Conservation (phyloP, 495 filamentous ascomycete genomes). For the Xylaria longipes region DNA sequence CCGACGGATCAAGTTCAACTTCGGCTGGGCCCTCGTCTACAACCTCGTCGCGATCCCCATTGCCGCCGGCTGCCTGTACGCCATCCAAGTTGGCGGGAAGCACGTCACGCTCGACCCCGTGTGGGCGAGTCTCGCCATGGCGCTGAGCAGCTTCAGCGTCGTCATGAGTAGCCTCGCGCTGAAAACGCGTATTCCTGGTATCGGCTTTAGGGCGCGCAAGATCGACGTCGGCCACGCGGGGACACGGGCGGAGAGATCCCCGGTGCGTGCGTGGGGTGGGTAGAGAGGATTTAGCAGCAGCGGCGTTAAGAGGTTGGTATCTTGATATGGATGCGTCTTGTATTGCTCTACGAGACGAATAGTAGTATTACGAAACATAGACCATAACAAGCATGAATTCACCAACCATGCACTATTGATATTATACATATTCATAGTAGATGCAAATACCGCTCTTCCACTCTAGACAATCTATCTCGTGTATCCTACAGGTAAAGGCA, state of each 20-base stretch:
- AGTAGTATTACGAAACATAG: background rate
- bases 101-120: conserved; percentile 74
- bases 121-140: conserved; percentile 89
- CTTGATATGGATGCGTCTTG: background rate
- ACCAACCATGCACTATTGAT: too few relatives aligned
- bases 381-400: background rate
- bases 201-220: conserved; percentile 55
- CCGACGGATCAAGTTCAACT: conserved; percentile 82
- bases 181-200: conserved; percentile 52
- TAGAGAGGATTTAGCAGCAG: background rate
- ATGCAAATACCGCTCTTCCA: background rate
- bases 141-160: conserved; percentile 81
- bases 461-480: background rate
- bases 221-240: conserved; percentile 18
- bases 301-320: background rate
- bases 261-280: background rate
- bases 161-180: conserved; percentile 74
- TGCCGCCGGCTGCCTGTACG: conserved; percentile 82
- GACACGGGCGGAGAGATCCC: background rate
- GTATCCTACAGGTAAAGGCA: background rate
- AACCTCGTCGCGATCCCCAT: conserved; percentile 81
- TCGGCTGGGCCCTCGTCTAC: conserved; percentile 87
- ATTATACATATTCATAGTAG: background rate
- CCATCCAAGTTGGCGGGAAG: conserved; percentile 59
- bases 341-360: background rate